Percentiles rank a stretch among this genome's conserved stretches.
These are phyloP conservation scores for Globisporangium uncinulatum DNA, from an alignment of 352 stramenopile genomes.

Conservation along the genomic window DNA sequence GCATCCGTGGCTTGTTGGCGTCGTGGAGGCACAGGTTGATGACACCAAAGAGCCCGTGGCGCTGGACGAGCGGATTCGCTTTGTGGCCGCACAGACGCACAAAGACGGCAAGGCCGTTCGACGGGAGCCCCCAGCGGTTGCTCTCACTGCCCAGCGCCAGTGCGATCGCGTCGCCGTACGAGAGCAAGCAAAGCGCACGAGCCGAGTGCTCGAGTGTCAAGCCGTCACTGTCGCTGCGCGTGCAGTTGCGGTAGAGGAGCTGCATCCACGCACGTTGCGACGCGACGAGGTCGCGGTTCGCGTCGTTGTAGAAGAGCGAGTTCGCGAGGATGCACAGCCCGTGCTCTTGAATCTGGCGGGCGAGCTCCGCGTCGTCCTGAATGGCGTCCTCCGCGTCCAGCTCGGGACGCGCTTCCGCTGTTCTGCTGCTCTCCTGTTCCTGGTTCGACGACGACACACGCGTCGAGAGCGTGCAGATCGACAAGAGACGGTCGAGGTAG, in stretches of 20 bases:
- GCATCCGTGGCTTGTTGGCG: slow-evolving; percentile 68
- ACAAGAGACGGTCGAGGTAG: slow-evolving; percentile 58
- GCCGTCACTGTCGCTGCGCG: slow-evolving; percentile 21
- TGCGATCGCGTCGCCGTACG: slow-evolving; percentile 79
- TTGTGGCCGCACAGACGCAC: slow-evolving; percentile 32
- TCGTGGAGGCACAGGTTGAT: slow-evolving; percentile 86
- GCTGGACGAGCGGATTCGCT: slow-evolving; percentile 34
- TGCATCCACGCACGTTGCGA: slow-evolving; percentile 46
- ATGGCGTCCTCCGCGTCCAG: slow-evolving; percentile 1
- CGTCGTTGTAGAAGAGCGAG: slow-evolving; percentile 88
- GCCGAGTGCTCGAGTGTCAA: slow-evolving; percentile 58
- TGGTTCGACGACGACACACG: slow-evolving; percentile 3
- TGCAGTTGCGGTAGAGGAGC: slow-evolving; percentile 48
- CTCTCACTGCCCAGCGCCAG: slow-evolving; percentile 33
- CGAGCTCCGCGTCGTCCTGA: slow-evolving; percentile 12
- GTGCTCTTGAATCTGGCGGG: slow-evolving; percentile 52
- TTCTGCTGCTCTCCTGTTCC: not conserved
- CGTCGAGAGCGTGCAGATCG: slow-evolving; percentile 30
- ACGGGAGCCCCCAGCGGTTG: slow-evolving; percentile 6
- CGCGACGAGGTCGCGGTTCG: slow-evolving; percentile 71
- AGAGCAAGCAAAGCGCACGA: slow-evolving; percentile 70
- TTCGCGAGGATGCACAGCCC: slow-evolving; percentile 78
- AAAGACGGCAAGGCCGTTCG: slow-evolving; percentile 45
- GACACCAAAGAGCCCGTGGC: slow-evolving; percentile 62
- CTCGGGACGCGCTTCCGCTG: slow-evolving; percentile 7